Evolutionary conservation across 768 basidiomycete species (phyloP), one percentile per base, ranked within the genome.

Genomic region (Fibroporia radiculosa): DNA sequence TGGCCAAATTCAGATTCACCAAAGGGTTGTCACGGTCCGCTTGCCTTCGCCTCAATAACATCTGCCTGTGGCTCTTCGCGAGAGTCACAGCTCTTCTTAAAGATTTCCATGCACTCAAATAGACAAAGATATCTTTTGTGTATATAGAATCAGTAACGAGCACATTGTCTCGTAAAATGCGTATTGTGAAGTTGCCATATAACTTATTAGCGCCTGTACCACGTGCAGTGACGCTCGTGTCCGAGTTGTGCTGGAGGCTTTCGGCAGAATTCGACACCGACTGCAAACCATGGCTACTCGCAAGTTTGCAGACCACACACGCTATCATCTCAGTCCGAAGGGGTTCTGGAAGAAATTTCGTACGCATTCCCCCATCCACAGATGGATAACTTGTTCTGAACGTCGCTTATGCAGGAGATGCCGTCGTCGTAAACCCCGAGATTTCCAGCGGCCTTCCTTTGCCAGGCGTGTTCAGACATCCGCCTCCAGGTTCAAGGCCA

Each of bases 331-430:
- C 56, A 79, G 77, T 56, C 82, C 86, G 20, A 81, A 84, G 65
- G 92, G 93, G 7, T 93, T 95, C 63, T 95, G 93, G 93, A 95
- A 93, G 78, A 91, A 86, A 70, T 91, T 96, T 60, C 80, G 92
- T 92, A 55, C 48, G 89, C 2, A n/a, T 23, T 19, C 19, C 40
- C 23, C 20, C 34, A 35, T 12, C 16, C 29, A n/a, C 14, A 10
- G 16, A 18, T 35, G 14, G 16, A 20, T 27, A 18, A 28, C 29
- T 19, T 18, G 12, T 5, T 13, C 31, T 40, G 33, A 35, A 16
- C 18, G n/a, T n/a, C n/a, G 38, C 10, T 23, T 35, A 10, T 33
- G 26, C 66, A 95, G 92, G 90, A 45, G 89, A 95, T 60, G 82
- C 74, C 6, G 73, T 82, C 20, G 87, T 77, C 48, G 78, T 92